These are phyloP conservation scores for Aspergillus ustus DNA, from an alignment of 2,329 filamentous ascomycete species.

Conservation along the genomic window DNA sequence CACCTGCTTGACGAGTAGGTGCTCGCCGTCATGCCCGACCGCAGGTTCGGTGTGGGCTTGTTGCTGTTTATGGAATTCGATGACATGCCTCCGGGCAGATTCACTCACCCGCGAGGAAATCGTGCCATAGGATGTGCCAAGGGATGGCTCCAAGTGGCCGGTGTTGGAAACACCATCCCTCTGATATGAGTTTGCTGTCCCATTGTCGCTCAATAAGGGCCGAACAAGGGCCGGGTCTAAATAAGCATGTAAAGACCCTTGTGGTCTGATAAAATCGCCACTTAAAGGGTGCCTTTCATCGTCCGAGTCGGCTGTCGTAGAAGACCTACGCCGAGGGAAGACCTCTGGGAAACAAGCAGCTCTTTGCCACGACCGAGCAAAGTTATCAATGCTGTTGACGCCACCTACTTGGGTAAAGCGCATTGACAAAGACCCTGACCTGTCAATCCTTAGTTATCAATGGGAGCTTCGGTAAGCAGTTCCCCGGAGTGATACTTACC, in stretches of 20 bases:
- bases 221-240: conserved; percentile 34
- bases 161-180: conserved; percentile 27
- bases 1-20: conserved; percentile 84
- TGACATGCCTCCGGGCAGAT: conserved; percentile 60
- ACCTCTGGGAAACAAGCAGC: conserved; percentile 88
- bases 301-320: conserved; percentile 63
- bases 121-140: conserved; percentile 66
- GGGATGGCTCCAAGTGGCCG: conserved; percentile 54
- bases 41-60: conserved; percentile 49
- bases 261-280: conserved; percentile 27
- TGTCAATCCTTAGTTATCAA: conserved; percentile 15
- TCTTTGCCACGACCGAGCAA: conserved; percentile 89
- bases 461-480: neutral
- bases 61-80: conserved; percentile 58
- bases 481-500: conserved; percentile 18
- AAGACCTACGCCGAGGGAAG: conserved; percentile 76
- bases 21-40: conserved; percentile 66
- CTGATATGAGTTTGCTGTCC: conserved; percentile 16
- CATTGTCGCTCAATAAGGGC: conserved; percentile 33
- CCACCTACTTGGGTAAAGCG: conserved; percentile 73
- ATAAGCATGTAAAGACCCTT: conserved; percentile 29
- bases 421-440: conserved; percentile 50
- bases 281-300: conserved; percentile 46
- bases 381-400: conserved; percentile 92
- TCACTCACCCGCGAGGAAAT: conserved; percentile 62